phyloP scores from a whole-genome alignment of 768 basidiomycete species.

The Suillus cothurnatus region DNA sequence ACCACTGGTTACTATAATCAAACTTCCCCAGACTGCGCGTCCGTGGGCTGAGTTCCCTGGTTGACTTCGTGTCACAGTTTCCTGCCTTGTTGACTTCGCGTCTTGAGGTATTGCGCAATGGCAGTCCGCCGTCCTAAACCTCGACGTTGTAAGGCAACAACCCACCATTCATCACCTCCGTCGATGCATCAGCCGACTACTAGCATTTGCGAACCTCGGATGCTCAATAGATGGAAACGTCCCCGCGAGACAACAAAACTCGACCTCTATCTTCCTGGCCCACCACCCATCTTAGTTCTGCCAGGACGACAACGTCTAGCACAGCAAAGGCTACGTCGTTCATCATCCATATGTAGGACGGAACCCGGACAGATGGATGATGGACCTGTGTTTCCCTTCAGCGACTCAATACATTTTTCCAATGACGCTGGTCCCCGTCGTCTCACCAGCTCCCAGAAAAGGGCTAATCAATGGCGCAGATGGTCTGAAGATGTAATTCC shows the following conservation, averaged over 20 bases:
- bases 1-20: neutral
- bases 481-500: slow-evolving; percentile 1
- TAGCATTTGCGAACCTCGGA: neutral
- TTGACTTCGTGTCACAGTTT: neutral
- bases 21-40: neutral
- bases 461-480: slow-evolving; percentile 1
- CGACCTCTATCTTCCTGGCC: slow-evolving; percentile 4
- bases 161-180: neutral
- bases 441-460: slow-evolving; percentile 5
- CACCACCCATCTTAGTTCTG: neutral
- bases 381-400: neutral
- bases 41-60: neutral
- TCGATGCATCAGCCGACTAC: neutral
- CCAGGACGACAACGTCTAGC: slow-evolving; percentile 3
- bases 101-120: neutral
- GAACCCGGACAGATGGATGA: neutral
- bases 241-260: neutral
- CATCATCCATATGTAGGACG: neutral
- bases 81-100: neutral
- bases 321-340: neutral
- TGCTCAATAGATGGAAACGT: neutral
- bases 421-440: neutral
- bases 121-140: neutral
- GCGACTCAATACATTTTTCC: neutral
- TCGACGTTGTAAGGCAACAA: neutral